These are phyloP conservation scores for Neobulgaria alba DNA, from an alignment of 2,329 filamentous ascomycete species.

Conservation along the genomic window DNA sequence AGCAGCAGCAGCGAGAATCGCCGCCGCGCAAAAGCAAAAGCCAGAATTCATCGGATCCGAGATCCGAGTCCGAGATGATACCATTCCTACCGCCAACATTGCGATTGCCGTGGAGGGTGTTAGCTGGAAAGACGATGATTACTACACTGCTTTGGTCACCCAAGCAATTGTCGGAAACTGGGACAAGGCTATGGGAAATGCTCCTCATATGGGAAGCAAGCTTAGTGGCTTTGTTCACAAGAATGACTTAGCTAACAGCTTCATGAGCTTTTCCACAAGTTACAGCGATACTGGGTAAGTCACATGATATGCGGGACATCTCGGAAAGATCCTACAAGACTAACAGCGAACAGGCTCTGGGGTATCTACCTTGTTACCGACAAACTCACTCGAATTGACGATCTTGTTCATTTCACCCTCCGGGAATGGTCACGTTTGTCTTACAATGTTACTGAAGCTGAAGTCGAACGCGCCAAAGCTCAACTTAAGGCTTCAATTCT, in stretches of 20 bases:
- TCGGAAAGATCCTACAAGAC: conserved; percentile 19
- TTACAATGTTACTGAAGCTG: conserved; percentile 76
- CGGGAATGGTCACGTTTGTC: conserved; percentile 96
- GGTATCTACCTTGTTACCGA: conserved; percentile 98
- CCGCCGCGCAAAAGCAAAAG: conserved; percentile 65
- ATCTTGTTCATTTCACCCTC: conserved; percentile 96
- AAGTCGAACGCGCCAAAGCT: conserved; percentile 97
- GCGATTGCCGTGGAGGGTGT: conserved; percentile 98
- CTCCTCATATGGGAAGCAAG: conserved; percentile 95
- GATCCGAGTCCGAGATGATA: conserved; percentile 91
- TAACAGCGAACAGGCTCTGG: conserved; percentile 67
- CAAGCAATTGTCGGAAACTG: conserved; percentile 99
- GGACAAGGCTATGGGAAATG: conserved; percentile 97
- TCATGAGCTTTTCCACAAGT: conserved; percentile 99
- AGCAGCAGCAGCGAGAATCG: conserved; percentile 61
- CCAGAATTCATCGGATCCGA: conserved; percentile 96
- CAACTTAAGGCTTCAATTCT: conserved; percentile 98
- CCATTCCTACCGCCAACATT: conserved; percentile 91
- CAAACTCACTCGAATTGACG: conserved; percentile 78
- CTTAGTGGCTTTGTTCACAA: conserved; percentile 91
- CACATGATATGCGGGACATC: not conserved
- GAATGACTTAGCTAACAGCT: conserved; percentile 95
- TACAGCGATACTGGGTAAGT: conserved; percentile 97
- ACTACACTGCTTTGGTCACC: conserved; percentile 95
- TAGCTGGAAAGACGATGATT: conserved; percentile 98